Percentiles rank a stretch among this genome's conserved stretches.
Conservation (phyloP, 2,329 filamentous ascomycete species). For the Aspergillus cejpii region DNA sequence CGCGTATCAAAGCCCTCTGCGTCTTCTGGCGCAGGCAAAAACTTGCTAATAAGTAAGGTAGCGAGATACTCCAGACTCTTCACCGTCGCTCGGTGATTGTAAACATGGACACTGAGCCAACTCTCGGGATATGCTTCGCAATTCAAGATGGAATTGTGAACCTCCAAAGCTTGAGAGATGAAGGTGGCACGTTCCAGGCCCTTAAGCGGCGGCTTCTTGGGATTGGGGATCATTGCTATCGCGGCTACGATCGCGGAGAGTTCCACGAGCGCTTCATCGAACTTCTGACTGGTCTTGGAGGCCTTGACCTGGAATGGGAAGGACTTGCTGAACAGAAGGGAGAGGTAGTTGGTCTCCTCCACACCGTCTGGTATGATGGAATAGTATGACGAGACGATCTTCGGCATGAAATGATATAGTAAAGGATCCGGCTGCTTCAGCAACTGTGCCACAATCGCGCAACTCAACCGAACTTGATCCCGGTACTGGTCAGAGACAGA, state of each 20-base stretch:
- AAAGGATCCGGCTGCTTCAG: conserved; percentile 70
- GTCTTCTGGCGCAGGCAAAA: conserved; percentile 82
- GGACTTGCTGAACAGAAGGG: conserved; percentile 77
- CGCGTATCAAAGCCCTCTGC: conserved; percentile 88
- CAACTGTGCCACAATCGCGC: conserved; percentile 83
- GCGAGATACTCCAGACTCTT: conserved; percentile 76
- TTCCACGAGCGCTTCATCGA: conserved; percentile 84
- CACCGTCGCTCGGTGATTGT: conserved; percentile 86
- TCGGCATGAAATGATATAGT: conserved; percentile 82
- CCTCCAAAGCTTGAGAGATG: conserved; percentile 69
- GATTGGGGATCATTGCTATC: conserved; percentile 64
- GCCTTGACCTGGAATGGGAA: conserved; percentile 80
- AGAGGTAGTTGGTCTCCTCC: conserved; percentile 56
- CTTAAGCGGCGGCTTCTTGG: conserved; percentile 70
- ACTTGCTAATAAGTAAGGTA: conserved; percentile 70
- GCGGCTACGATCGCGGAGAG: conserved; percentile 81
- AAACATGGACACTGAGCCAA: conserved; percentile 92
- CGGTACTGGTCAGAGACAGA: conserved; percentile 78
- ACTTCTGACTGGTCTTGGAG: conserved; percentile 54
- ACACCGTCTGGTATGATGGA: conserved; percentile 63
- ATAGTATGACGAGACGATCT: conserved; percentile 83
- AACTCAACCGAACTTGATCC: conserved; percentile 88
- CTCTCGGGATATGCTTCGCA: conserved; percentile 81
- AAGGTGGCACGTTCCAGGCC: conserved; percentile 69
- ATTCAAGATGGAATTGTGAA: conserved; percentile 81